Evolutionary conservation across 352 stramenopile genomes (phyloP), one percentile per base, ranked within the genome.

Genomic region (Globisporangium alternatum): DNA sequence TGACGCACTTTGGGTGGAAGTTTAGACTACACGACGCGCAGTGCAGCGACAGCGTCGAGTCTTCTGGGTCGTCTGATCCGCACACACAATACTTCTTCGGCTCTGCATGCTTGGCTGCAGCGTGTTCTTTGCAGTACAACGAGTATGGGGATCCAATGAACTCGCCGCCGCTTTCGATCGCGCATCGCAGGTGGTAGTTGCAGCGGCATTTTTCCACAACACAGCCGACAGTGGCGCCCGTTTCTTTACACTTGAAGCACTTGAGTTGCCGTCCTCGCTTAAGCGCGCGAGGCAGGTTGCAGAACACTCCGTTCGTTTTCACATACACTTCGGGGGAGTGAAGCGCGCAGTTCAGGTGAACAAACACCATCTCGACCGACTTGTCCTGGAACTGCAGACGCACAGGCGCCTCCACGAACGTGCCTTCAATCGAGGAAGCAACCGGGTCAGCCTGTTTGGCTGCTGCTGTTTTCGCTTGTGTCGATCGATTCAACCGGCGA

Each of bases 271-370:
- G 79, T n/a, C 84, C 83, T 21, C 83, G 78, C 60, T 93, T 93
- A 47, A 95, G 78, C 19, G 86, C 83, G 60, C 85, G 85, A 0
- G 78, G 72, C 33, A 95, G 62, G 53, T 93, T 91, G 69, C 85
- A 90, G 53, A 93, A 93, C n/a, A 87, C 79, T 39, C 83, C 82
- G 56, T 94, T 79, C 15, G 77, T 70, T 60, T 94, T 90, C 17
- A 94, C 83, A 53, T 89, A 94, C 35, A 93, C 85, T 59, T 93
- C 83, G 25, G 83, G 81, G 0, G 87, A 93, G 52, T 96, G 86
- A 5, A 93, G 62, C 48, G 85, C 83, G 44, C 83, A 94, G 60
- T 96, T 93, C 61, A 94, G 77, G 68, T 96, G 86, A 28, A 94
- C 75, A 65, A 86, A 80, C 57, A 88, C 86, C 15, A 74, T 78